A percentile compares a stretch with the other conserved stretches of the same genome.
phyloP scores from a whole-genome alignment of 371 early-diverging fungal species.

The Sanchytrium tribonematis region DNA sequence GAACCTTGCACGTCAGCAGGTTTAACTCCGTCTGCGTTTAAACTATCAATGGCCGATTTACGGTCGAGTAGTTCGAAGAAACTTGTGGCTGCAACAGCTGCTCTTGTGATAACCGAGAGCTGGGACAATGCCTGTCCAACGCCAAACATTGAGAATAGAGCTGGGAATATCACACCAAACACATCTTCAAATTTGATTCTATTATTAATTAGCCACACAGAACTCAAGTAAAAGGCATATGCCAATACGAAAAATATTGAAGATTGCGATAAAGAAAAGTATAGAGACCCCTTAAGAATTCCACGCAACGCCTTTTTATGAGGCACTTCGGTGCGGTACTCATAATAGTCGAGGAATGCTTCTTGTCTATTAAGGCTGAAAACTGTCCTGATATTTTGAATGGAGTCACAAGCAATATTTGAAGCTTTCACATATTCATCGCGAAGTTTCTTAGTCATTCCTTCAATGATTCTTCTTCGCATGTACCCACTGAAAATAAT shows the following conservation, averaged over 20 bases:
- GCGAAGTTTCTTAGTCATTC: conserved; percentile 22
- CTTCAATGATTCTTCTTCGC: conserved; percentile 10
- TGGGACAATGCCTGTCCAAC: conserved; percentile 8
- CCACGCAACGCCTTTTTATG: neutral
- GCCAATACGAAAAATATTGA: conserved; percentile 28
- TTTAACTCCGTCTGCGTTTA: neutral
- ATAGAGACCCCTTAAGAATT: conserved; percentile 22
- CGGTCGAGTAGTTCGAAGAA: neutral
- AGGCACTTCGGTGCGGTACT: conserved; percentile 5
- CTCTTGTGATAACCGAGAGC: conserved; percentile 7
- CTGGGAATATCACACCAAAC: conserved; percentile 2
- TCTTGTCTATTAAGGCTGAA: conserved; percentile 45
- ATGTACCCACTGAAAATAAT: conserved; percentile 16
- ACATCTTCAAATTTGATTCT: conserved; percentile 2
- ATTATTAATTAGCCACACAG: neutral
- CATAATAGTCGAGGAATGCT: conserved; percentile 27
- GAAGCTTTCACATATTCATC: conserved; percentile 36
- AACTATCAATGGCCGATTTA: neutral
- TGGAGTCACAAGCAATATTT: conserved; percentile 51
- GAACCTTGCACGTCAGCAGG: neutral
- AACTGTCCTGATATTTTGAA: conserved; percentile 65
- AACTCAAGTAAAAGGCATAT: neutral
- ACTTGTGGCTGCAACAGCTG: neutral
- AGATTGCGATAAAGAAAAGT: conserved; percentile 35
- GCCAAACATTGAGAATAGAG: conserved; percentile 1